Percentiles rank a stretch among this genome's conserved stretches.
Conservation (phyloP, 208 protist species). For the Trypanosoma vivax region DNA sequence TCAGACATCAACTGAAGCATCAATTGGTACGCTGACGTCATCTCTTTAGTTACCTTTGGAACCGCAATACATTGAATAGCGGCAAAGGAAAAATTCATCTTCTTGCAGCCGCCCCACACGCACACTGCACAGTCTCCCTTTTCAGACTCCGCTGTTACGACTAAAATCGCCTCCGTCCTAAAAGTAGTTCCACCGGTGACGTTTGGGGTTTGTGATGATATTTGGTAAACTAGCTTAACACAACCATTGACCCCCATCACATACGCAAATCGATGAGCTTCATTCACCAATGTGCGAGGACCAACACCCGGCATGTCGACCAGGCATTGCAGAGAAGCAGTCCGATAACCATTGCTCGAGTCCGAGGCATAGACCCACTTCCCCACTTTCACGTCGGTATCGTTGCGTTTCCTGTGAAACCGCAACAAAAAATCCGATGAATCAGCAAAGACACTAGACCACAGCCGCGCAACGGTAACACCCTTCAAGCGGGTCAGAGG, state of each 20-base stretch:
- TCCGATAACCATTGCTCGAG: constrained; percentile 66
- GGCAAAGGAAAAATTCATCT: constrained; percentile 64
- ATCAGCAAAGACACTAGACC: constrained; percentile 61
- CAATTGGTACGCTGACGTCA: constrained; percentile 65
- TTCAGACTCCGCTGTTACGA: constrained; percentile 55
- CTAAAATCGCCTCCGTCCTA: constrained; percentile 62
- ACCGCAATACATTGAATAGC: constrained; percentile 66
- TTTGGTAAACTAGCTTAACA: constrained; percentile 64
- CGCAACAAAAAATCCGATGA: constrained; percentile 54
- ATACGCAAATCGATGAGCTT: constrained; percentile 77
- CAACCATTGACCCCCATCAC: constrained; percentile 26
- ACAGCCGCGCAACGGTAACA: constrained; percentile 65
- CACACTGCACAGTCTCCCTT: constrained; percentile 48
- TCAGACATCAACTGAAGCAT: constrained; percentile 74
- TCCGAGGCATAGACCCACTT: constrained; percentile 67
- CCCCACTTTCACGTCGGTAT: constrained; percentile 49
- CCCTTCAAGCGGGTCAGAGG: constrained; percentile 48
- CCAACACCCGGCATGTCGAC: constrained; percentile 60
- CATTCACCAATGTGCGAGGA: constrained; percentile 60
- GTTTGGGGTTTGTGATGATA: constrained; percentile 76
- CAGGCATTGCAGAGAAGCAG: constrained; percentile 43
- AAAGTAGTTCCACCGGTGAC: constrained; percentile 61
- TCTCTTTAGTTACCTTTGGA: constrained; percentile 65
- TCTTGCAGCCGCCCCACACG: constrained; percentile 67
- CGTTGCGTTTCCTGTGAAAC: constrained; percentile 68